Evolutionary conservation across 441 rosid genomes (phyloP), one percentile per base, ranked within the genome.

Genomic region (Aleurites moluccanus): DNA sequence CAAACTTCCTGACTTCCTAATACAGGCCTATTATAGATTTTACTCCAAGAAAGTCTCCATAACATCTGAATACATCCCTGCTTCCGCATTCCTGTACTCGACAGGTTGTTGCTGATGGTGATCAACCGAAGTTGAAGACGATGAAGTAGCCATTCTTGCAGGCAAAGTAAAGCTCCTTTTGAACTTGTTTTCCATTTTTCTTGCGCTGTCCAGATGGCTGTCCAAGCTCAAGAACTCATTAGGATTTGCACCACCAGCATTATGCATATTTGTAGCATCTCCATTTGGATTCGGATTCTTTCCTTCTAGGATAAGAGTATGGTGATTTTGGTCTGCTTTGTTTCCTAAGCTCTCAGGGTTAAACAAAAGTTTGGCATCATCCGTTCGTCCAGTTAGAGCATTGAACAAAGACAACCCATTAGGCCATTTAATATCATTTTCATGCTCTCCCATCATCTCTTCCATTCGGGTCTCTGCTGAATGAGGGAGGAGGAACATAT

Each of bases 391-490:
- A 3, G 95, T 89, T 68, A 95, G 84, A 10, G 94, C 97, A 66
- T 87, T 88, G 82, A 91, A 93, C 80, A 95, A 73, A 42, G 96
- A 88, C 79, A 90, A 73, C 64, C 97, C 97, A 27, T 85, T 87
- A 0, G 98, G 96, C 99, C 99, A 91, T 82, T 95, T 93, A 83
- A 90, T 89, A 79, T 95, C 97, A 1, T 78, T 86, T 77, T 95
- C 92, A 0, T 87, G 93, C 56, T 91, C 95, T 49, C 87, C 89
- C 80, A 81, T 86, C 83, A 85, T 84, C 42, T 74, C 86, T 1
- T 87, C 90, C 84, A 83, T 80, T 68, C 80, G 80, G 63, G 84
- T 59, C 80, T 90, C 91, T 0, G 86, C 81, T 15, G 88, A 70
- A 70, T 88, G 90, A 18, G 92, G 97, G 49, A 83, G 89, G 62